Percentiles rank a stretch among this genome's conserved stretches.
These are phyloP conservation scores for Leccinum rimulosum DNA, from an alignment of 768 basidiomycete genomes.

Conservation along the genomic window DNA sequence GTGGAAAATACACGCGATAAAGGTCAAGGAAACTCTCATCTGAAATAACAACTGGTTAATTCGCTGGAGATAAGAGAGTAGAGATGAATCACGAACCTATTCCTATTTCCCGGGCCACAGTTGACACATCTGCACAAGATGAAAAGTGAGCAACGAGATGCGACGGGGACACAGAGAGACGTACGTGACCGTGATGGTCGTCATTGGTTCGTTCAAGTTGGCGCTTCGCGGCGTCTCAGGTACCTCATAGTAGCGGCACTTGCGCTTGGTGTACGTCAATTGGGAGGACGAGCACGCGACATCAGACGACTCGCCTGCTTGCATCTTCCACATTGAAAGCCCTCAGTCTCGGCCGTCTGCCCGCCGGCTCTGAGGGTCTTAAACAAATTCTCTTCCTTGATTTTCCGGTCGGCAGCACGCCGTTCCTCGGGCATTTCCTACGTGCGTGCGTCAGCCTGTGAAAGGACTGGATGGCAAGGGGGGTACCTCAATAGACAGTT, in stretches of 20 bases:
- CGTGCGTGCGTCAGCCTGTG: constrained; percentile 26
- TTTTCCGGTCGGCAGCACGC: constrained; percentile 76
- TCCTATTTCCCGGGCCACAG: constrained; percentile 41
- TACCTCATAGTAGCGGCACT: constrained; percentile 91
- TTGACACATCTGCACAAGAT: constrained; percentile 51
- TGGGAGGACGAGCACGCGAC: neutral
- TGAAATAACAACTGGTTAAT: constrained; percentile 18
- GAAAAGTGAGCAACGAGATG: neutral
- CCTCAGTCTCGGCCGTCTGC: constrained; percentile 92
- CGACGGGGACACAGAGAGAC: constrained; percentile 20
- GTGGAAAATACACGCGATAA: neutral
- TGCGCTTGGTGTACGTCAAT: constrained; percentile 45
- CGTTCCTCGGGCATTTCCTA: constrained; percentile 96
- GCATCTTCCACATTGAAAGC: constrained; percentile 95
- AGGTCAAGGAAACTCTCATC: constrained; percentile 63
- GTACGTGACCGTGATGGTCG: constrained; percentile 83
- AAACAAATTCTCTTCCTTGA: constrained; percentile 84
- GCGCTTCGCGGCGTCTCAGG: constrained; percentile 91
- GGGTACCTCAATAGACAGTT: constrained; percentile 75
- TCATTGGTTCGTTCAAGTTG: constrained; percentile 88
- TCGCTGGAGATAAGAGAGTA: neutral
- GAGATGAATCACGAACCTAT: constrained; percentile 40
- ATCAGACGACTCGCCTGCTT: constrained; percentile 58
- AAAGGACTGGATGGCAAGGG: neutral
- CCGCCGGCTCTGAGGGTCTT: constrained; percentile 88